Base-by-base conservation (phyloP, 352 stramenopile species). In the Phytophthora pseudosyringae region DNA sequence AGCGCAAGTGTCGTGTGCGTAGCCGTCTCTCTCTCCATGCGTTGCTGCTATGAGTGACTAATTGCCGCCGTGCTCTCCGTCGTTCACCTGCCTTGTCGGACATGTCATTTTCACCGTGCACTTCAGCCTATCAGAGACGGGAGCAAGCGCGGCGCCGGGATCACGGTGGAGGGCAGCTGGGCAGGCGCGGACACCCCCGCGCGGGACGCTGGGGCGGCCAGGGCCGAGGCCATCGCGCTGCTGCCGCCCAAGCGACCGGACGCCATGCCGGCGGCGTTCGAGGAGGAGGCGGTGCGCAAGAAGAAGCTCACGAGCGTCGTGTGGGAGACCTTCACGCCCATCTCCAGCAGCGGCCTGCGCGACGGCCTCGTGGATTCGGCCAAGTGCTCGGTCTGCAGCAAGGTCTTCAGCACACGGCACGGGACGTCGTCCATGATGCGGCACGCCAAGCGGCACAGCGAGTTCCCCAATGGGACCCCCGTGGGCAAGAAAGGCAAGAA, bases 301-400 rank as follows among this genome's bases (percentile, higher is more conserved):
- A 93, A 93, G 67, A 93, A 93, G 70, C 80, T 91, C 60, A 93
- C 84, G 59, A 91, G 82, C 61, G 69, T 91, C 61, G 84, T 93
- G 36, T 93, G 84, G 84, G 82, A 93, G 71, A 93, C 81, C 26
- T 93, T 93, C 61, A 89, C 84, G 54, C 84, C 84, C 43, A 74
- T 89, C 41, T 85, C 71, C 28, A 91, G 78, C 67, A 85, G 65
- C 38, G 84, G 81, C 1, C 53, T 86, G 45, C 83, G 80, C 48
- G 83, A 93, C 51, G 84, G 84, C 25, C 59, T 90, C 45, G 70
- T 91, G 18, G 84, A 93, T 56, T 86, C 84, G 39, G 84, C 84
- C 46, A 90, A 91, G 63, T 93, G 84, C 69, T 85, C 71, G 3
- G 67, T 90, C 5, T 93, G 84, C 71, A 80, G 71, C 61, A 93